phyloP scores from a whole-genome alignment of 2,329 filamentous ascomycete genomes.

The Beauveria sp. region DNA sequence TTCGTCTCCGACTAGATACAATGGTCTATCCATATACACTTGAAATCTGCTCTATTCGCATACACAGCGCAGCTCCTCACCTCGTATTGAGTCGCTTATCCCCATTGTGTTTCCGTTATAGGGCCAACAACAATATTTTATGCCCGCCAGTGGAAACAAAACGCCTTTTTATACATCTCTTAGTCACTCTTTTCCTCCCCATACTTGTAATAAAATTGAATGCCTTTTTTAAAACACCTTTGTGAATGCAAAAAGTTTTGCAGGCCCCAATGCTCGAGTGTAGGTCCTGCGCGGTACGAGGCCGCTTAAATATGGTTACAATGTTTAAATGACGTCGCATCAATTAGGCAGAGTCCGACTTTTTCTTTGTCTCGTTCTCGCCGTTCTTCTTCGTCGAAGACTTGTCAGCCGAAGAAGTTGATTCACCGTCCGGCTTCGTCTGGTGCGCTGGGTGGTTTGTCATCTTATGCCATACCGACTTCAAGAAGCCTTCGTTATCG shows the following conservation, averaged over 20 bases:
- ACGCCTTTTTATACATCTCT: slow-evolving; percentile 1
- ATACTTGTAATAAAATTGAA: background rate
- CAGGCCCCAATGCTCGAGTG: background rate
- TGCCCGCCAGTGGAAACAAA: background rate
- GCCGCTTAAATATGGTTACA: slow-evolving; percentile 7
- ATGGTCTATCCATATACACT: slow-evolving; percentile 8
- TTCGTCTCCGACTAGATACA: slow-evolving; percentile 6
- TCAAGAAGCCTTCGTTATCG: slow-evolving; percentile 83
- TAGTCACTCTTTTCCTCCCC: background rate
- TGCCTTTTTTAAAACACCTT: slow-evolving; percentile 9
- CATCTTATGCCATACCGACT: slow-evolving; percentile 85
- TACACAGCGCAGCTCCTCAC: background rate
- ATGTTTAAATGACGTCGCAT: background rate
- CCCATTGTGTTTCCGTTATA: background rate
- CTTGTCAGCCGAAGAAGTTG: slow-evolving; percentile 14
- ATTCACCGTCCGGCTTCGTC: slow-evolving; percentile 24
- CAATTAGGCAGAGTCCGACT: background rate
- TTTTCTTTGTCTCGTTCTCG: slow-evolving; percentile 18
- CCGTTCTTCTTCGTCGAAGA: slow-evolving; percentile 14
- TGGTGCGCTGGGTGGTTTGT: slow-evolving; percentile 64
- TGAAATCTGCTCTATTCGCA: slow-evolving; percentile 3
- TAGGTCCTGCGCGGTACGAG: background rate
- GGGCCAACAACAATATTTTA: background rate
- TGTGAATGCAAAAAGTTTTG: slow-evolving; percentile 6
- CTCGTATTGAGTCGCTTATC: background rate